phyloP scores from a whole-genome alignment of 2,329 filamentous ascomycete genomes.

The Arthrobotrys pseudoclavata region DNA sequence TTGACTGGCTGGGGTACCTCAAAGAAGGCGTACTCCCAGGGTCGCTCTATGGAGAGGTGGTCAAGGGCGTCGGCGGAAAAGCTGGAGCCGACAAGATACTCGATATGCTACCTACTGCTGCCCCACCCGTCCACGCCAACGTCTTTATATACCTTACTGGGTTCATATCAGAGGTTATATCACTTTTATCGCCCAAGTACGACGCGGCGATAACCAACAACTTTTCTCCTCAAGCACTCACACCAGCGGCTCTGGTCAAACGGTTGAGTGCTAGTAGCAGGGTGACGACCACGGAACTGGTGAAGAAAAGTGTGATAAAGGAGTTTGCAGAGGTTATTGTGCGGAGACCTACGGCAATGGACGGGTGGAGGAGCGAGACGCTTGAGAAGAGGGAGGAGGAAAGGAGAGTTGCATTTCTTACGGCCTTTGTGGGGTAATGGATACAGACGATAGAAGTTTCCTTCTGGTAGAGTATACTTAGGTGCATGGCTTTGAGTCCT shows the following conservation, averaged over 20 bases:
- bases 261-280: constrained; percentile 50
- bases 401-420: constrained; percentile 40
- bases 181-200: constrained; percentile 60
- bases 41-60: constrained; percentile 71
- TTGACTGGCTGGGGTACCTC: constrained; percentile 81
- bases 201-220: constrained; percentile 34
- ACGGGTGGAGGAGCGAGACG: constrained; percentile 53
- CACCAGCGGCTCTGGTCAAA: constrained; percentile 44
- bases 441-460: neutral
- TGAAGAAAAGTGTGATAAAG: constrained; percentile 55
- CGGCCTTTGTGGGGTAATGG: constrained; percentile 33
- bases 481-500: neutral
- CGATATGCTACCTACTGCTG: constrained; percentile 60
- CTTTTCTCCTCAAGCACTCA: constrained; percentile 25
- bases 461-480: neutral
- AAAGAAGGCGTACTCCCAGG: constrained; percentile 83
- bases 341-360: constrained; percentile 39
- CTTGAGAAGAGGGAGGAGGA: constrained; percentile 53
- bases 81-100: constrained; percentile 69
- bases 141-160: constrained; percentile 63
- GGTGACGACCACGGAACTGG: constrained; percentile 51
- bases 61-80: constrained; percentile 73
- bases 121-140: constrained; percentile 62
- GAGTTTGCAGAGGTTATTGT: constrained; percentile 52
- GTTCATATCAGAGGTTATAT: constrained; percentile 62